Conservation (phyloP, 305 asterid genomes). For the Caryopteris hybrid region DNA sequence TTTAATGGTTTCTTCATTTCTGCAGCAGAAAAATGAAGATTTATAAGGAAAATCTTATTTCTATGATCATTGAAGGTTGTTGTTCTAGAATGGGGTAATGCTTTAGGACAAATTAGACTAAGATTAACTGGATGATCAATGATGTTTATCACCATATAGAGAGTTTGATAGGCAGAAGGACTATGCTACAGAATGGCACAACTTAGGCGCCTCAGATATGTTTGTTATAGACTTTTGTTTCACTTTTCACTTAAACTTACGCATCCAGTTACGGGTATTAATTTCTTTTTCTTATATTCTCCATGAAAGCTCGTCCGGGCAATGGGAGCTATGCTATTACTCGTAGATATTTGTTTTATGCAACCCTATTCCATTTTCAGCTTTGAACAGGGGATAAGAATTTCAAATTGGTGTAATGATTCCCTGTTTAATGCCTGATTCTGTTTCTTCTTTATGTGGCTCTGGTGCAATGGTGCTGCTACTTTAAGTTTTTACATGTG, state of each 20-base stretch:
- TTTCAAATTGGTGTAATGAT: background rate
- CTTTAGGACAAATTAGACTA: too few relatives aligned
- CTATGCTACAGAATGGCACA: background rate
- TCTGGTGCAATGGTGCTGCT: background rate
- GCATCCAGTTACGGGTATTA: background rate
- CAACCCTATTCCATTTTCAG: background rate
- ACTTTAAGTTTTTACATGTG: background rate
- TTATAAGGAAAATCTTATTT: too few relatives aligned
- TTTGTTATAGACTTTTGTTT: background rate
- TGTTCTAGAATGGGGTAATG: too few relatives aligned
- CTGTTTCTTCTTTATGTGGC: constrained; percentile 3
- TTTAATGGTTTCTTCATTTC: too few relatives aligned
- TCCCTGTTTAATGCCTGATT: background rate
- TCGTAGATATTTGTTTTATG: background rate
- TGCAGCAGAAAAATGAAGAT: too few relatives aligned
- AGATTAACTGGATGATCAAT: too few relatives aligned
- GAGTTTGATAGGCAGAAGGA: too few relatives aligned
- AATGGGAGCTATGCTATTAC: background rate
- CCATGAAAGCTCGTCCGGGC: too few relatives aligned
- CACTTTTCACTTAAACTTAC: background rate
- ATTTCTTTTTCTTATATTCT: background rate
- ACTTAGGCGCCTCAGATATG: constrained; percentile 1
- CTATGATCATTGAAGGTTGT: too few relatives aligned
- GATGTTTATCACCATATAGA: too few relatives aligned
- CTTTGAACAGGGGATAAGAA: background rate